Base-by-base conservation (phyloP, 306 rosid genomes). In the Vigna reflexopilosa region DNA sequence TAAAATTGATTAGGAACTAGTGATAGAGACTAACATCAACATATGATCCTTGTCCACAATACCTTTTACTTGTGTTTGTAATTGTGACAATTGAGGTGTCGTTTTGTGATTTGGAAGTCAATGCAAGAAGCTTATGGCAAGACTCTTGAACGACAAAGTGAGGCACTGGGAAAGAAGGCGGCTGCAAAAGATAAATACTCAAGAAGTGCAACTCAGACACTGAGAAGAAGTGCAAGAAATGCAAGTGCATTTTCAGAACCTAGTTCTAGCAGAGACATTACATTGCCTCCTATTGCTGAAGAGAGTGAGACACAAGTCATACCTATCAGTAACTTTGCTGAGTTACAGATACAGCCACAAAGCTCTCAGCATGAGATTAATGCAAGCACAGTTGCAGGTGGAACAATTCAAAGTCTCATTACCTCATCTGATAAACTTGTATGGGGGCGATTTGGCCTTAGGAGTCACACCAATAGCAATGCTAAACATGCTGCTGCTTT, bases 361-460 rank as follows among this genome's bases (percentile, higher is more conserved):
- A 64, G 38, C 24, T 13, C 17, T 11, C 17, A 26, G 7, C 12
- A 28, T 14, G 3, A 8, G 47, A 42, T 12, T 42, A 9, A 42
- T 2, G 47, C 47, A 42, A 9, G 11, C 3, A 2, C 1, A 2
- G 47, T 9, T 45, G 50, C 15, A 45, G 16, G 3, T 11, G 16
- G 15, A 45, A 11, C 13, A 45, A 0, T 14, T 12, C 15, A 73
- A 72, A 93, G 87, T 45, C 57, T 70, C 73, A 30, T 84, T 38
- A 68, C 83, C 76, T 74, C 86, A n/a, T 78, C 90, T 14, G 6
- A 50, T 32, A 88, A 84, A 79, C 87, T 90, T 76, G 81, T 92
- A 0, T 92, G 97, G 97, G 97, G 97, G 2, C 90, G 79, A 79
- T 84, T 86, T 74, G 94, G 91, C 45, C 86, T 81, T 57, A 85